phyloP scores from a whole-genome alignment of 305 asterid genomes.

The Fraxinus latifolia region DNA sequence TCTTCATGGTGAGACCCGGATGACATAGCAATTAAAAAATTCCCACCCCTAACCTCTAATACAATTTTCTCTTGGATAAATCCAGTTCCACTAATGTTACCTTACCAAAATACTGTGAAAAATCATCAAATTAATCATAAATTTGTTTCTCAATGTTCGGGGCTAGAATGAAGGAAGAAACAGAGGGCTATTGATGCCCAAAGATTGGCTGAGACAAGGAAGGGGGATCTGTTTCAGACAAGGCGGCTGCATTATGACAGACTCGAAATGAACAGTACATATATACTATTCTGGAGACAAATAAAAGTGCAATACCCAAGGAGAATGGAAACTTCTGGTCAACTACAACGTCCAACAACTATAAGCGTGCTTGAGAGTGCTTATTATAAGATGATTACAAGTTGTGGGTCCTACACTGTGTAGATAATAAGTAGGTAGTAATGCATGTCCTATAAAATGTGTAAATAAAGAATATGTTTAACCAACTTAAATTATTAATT shows the following conservation, averaged over 20 bases:
- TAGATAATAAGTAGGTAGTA: not conserved
- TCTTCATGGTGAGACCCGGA: not conserved
- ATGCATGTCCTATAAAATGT: not conserved
- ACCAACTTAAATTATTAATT: not conserved
- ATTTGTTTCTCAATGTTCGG: not conserved
- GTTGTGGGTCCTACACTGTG: not conserved
- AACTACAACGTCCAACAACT: not conserved
- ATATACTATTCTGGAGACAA: not conserved
- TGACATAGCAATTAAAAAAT: not conserved
- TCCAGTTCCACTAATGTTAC: not conserved
- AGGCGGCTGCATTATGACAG: not conserved
- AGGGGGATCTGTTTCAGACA: not conserved
- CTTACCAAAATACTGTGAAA: not conserved
- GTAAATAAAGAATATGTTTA: not conserved
- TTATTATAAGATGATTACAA: not conserved
- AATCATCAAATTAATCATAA: not conserved
- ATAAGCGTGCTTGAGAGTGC: not conserved
- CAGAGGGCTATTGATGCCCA: not conserved
- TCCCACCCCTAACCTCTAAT: not conserved
- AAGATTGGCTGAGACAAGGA: not conserved
- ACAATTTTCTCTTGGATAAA: not conserved
- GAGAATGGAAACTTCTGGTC: not conserved
- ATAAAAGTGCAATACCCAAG: not conserved
- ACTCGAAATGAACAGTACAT: not conserved
- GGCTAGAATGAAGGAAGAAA: not conserved